phyloP scores from a whole-genome alignment of 2,329 filamentous ascomycete species.

The Aspergillus texensis region DNA sequence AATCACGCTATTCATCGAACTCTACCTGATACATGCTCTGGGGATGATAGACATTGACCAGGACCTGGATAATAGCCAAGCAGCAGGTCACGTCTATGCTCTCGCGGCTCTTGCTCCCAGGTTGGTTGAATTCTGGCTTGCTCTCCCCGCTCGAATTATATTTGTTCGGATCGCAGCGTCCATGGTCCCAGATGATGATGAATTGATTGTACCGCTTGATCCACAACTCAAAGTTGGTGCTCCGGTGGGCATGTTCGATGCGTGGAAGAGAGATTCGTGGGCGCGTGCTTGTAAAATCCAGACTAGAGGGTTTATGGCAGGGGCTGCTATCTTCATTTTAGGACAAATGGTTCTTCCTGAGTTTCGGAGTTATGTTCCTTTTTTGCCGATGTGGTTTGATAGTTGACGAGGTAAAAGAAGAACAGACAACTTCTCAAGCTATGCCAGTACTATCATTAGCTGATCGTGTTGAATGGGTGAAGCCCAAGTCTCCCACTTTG shows the following conservation, averaged over 20 bases:
- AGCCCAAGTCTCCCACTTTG: too few relatives aligned
- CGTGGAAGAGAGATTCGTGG: not conserved
- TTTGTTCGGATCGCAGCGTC: not conserved
- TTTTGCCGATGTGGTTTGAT: not conserved
- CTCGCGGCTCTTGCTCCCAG: not conserved
- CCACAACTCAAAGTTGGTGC: not conserved
- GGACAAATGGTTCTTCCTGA: not conserved
- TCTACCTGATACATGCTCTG: not conserved
- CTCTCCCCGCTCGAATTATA: not conserved
- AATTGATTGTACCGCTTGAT: not conserved
- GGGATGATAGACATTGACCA: not conserved
- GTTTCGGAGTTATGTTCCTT: not conserved
- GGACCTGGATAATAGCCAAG: not conserved
- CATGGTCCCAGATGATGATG: not conserved
- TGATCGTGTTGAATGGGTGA: too few relatives aligned
- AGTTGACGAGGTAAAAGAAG: not conserved
- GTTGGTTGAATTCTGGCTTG: not conserved
- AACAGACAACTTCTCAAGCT: too few relatives aligned
- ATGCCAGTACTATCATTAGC: too few relatives aligned
- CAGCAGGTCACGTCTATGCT: not conserved
- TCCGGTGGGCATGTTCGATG: not conserved
- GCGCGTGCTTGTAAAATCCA: conserved; percentile 3
- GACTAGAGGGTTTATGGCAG: not conserved
- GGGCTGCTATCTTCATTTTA: not conserved
- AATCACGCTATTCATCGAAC: not conserved